Evolutionary conservation across 2,329 filamentous ascomycete genomes (phyloP), one percentile per base, ranked within the genome.

Genomic region (Paraphaeosphaeria sporulosa): DNA sequence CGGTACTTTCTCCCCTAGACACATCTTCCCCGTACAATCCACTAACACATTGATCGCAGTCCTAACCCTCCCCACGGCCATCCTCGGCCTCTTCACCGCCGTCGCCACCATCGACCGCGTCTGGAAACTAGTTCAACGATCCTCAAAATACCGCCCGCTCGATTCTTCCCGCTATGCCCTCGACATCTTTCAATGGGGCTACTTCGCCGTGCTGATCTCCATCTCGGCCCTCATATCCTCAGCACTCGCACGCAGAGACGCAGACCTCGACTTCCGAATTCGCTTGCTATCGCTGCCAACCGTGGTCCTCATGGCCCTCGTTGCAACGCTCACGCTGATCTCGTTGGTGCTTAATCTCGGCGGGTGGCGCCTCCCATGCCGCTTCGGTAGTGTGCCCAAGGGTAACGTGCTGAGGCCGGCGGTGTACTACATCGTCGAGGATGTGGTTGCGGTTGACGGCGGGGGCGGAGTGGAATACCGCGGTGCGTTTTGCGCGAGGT

Each of bases 341-440:
- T 47, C 44, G 23, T 9, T 47, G 23, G 44, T n/a, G 10, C 44
- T 47, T 8, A n/a, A 47, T 23, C 23, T 23, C 23, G 30, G 12
- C 23, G 44, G 44, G 5, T 47, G 44, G 44, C n/a, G 27, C 13
- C 23, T 47, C n/a, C 44, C 44, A 10, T 47, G 30, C 6, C 44
- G 44, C 44, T 47, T 47, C 12, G 44, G 44, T 30, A 47, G 44
- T 9, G 4, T 47, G 23, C 23, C 13, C 17, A 23, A 23, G 2
- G 44, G 44, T 13, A 47, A 47, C 8, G 44, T 47, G 12, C 13
- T 47, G 17, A 27, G 44, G 27, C 44, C 44, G 8, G 44, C 44
- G 13, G 44, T 47, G 23, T 47, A 47, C 44, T 47, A 47, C 44
- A 47, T 47, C 19, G 44, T 47, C 17, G 44, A 47, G n/a, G 44